Percentiles rank a stretch among this genome's conserved stretches.
Conservation (phyloP, 495 filamentous ascomycete species). For the Tuber indicum region DNA sequence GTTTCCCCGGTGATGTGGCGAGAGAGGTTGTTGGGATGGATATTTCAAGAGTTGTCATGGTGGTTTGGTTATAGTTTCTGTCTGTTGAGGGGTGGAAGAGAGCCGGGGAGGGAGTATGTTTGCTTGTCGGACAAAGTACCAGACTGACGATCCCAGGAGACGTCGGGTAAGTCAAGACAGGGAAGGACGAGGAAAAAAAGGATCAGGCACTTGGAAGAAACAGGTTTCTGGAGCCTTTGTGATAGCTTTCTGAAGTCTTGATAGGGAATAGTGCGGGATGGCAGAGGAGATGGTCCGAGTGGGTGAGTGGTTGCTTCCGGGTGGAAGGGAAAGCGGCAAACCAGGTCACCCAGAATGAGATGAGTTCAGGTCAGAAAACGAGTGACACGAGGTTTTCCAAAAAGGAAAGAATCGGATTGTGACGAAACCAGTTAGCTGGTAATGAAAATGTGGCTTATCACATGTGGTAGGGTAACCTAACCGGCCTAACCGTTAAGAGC, state of each 20-base stretch:
- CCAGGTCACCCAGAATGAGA: background rate
- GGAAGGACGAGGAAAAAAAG: background rate
- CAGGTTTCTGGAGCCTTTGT: background rate
- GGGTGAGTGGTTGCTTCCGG: constrained; percentile 5
- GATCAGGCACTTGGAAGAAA: too few species aligned
- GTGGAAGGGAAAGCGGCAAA: background rate
- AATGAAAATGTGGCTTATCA: background rate
- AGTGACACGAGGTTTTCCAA: background rate
- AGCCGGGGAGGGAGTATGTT: background rate
- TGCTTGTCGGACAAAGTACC: background rate
- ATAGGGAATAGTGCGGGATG: background rate
- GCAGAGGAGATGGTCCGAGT: constrained; percentile 31
- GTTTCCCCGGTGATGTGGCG: constrained; percentile 55
- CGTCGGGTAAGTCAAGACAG: background rate
- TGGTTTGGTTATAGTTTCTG: background rate
- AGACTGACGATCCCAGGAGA: background rate
- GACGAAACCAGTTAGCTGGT: background rate
- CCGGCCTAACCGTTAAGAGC: background rate
- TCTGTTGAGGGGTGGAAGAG: background rate
- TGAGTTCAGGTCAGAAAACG: background rate
- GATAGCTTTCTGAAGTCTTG: background rate
- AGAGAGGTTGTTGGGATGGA: constrained; percentile 70
- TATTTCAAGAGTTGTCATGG: constrained; percentile 63
- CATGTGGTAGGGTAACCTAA: background rate
- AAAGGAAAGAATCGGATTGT: background rate